Evolutionary conservation across 257 asterid genomes (phyloP).

Genomic region (Nyctanthes arbortristis): DNA sequence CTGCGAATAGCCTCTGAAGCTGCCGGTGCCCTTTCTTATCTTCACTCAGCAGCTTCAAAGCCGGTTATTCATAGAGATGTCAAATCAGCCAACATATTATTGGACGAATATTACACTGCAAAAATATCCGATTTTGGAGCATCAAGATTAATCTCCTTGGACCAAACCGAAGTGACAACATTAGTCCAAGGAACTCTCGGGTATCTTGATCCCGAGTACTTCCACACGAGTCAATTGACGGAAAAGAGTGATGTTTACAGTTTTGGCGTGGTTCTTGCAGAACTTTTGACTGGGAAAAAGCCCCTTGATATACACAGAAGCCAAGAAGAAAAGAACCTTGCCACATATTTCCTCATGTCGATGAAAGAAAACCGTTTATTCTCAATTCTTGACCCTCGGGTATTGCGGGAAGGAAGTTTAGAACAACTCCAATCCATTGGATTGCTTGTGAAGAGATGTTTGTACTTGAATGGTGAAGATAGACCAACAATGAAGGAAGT

Average conservation of each 20-base stretch:
- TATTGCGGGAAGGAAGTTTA: not conserved
- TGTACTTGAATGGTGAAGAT: not conserved
- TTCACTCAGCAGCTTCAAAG: slow-evolving; percentile 40
- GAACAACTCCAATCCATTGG: not conserved
- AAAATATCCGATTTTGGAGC: slow-evolving; percentile 42
- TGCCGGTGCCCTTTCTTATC: slow-evolving; percentile 43
- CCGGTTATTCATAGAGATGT: slow-evolving; percentile 44
- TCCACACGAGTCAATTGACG: slow-evolving; percentile 31
- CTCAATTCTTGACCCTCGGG: not conserved
- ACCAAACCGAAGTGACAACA: slow-evolving; percentile 35
- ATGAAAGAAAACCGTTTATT: not conserved
- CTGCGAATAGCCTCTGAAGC: slow-evolving; percentile 39
- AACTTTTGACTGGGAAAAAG: slow-evolving; percentile 39
- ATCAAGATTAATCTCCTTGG: slow-evolving; percentile 34
- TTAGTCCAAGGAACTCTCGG: slow-evolving; percentile 41
- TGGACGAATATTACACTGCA: slow-evolving; percentile 23
- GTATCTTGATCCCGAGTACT: slow-evolving; percentile 39
- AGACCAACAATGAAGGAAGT: not conserved
- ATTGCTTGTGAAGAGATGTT: not conserved
- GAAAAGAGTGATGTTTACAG: slow-evolving; percentile 39
- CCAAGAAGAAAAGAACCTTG: not conserved
- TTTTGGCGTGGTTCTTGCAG: slow-evolving; percentile 44
- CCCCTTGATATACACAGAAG: slow-evolving; percentile 15
- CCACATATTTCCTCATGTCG: not conserved
- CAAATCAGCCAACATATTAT: slow-evolving; percentile 33